Evolutionary conservation across 1,139 yeast species (phyloP), one percentile per base, ranked within the genome.

Genomic region (Debaryomyces sp.): DNA sequence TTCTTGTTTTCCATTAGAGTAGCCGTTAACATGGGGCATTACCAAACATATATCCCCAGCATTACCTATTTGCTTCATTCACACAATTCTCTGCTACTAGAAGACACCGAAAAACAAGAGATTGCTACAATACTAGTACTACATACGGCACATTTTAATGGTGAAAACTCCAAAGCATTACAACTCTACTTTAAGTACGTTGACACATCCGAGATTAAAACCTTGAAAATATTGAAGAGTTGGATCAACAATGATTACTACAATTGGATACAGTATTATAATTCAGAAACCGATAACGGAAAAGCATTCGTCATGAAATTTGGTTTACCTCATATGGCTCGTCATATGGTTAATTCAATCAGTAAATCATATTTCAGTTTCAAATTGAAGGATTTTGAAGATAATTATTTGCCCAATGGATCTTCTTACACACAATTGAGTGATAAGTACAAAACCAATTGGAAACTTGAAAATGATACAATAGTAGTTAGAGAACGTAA

Each of bases 1-100:
- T 80, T 74, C 54, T 50, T 82, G 40, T 75, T 73, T 47, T 81
- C 86, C 0, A 69, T 79, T 5, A 60, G 84, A 42, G 66, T 80
- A 4, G 66, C 84, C 0, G 64, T 80, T 0, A 65, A 73, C 4
- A 61, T 76, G 5, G 82, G 82, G 2, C 81, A 80, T 53, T 78
- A 80, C 54, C 84, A 81, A 51, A 78, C 87, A 0, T 84, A 82
- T 54, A 53, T 83, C 1, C 87, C 88, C 1, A 71, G 84, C 43
- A 76, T 81, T 6, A 62, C 62, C 37, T 76, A 73, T 54, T 60
- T 81, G 10, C 60, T 81, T 17, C 49, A 26, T 10, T 27, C 33
- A n/a, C 33, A 46, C n/a, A 41, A 46, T 32, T 51, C 47, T 6
- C 52, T 52, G 1, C 45, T 67, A 1, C 57, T 80, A 18, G 51